Conservation (phyloP, 805 yeast genomes). For the Candida khao-thaluensis region DNA sequence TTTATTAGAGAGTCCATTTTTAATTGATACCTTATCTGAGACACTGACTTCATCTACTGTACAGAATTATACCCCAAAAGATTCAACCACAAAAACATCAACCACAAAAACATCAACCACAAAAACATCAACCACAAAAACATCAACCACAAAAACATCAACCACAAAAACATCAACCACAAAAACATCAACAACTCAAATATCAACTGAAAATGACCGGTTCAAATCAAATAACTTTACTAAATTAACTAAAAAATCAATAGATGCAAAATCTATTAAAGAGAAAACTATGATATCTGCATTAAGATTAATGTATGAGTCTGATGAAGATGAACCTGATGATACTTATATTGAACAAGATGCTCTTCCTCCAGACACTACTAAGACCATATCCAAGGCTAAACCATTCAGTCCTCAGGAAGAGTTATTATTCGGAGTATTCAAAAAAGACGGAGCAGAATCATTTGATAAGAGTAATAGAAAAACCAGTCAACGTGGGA, state of each 20-base stretch:
- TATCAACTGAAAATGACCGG: neutral
- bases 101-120: too few species aligned
- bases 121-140: too few species aligned
- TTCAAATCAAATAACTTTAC: slow-evolving; percentile 6
- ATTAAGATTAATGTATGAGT: slow-evolving; percentile 59
- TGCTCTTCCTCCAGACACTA: slow-evolving; percentile 24
- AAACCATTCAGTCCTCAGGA: slow-evolving; percentile 47
- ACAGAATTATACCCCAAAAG: neutral
- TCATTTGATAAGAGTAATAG: slow-evolving; percentile 46
- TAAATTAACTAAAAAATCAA: slow-evolving; percentile 5
- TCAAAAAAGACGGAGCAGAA: slow-evolving; percentile 46
- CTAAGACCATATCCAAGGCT: neutral
- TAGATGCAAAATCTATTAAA: slow-evolving; percentile 29
- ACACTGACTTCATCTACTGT: neutral
- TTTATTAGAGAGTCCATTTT: slow-evolving; percentile 61
- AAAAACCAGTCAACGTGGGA: slow-evolving; percentile 45
- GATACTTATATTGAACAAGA: slow-evolving; percentile 65
- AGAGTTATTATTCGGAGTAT: slow-evolving; percentile 53
- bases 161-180: too few species aligned
- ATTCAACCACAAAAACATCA: neutral
- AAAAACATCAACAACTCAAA: neutral
- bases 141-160: too few species aligned
- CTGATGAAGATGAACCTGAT: slow-evolving; percentile 85
- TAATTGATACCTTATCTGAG: slow-evolving; percentile 27
- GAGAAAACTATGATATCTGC: slow-evolving; percentile 61